Evolutionary conservation across 2,329 filamentous ascomycete genomes (phyloP), one percentile per base, ranked within the genome.

Genomic region (Fusarium oxysporum): DNA sequence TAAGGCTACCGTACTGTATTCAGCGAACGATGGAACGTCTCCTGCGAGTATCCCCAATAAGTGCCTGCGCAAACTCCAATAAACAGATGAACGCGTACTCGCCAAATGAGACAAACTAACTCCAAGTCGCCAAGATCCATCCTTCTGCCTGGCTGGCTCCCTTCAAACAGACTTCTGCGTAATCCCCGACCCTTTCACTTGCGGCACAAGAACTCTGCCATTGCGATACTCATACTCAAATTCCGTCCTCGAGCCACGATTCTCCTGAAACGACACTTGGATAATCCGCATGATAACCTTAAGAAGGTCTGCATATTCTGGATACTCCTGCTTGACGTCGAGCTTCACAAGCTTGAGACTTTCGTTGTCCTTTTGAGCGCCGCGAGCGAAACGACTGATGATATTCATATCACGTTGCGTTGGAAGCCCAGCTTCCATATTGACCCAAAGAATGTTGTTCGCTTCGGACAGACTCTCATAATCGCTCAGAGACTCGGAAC

Each of bases 161-260:
- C 5, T 12, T 43, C 10, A 45, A 1, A 14, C 6, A 17, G 38
- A 5, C 17, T 70, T 70, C 11, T 28, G 40, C 5, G 21, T n/a
- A 1, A 45, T 5, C 3, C 35, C 30, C 2, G n/a, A 23, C 1
- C 28, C 43, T 12, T 33, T 45, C 1, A 73, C 37, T 0, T 41
- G 35, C 0, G 48, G 70, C 9, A 73, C 54, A 4, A 73, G 44
- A 4, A 73, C 62, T 4, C 16, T 59, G 0, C 41, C 54, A 9
- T 71, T 53, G 0, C 23, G 43, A 37, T 73, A 73, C 28, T 71
- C 57, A 13, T 71, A 73, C 17, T 64, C 70, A 9, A 63, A 23
- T 19, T 73, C 70, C 0, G 45, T 71, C 1, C 37, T 50, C 2
- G 48, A 28, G 7, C 50, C 48, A 10, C 70, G 45, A 5, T 64